Percentiles rank a stretch among this genome's conserved stretches.
phyloP scores from a whole-genome alignment of 805 yeast species.

The Wickerhamomyces rabaulensis region DNA sequence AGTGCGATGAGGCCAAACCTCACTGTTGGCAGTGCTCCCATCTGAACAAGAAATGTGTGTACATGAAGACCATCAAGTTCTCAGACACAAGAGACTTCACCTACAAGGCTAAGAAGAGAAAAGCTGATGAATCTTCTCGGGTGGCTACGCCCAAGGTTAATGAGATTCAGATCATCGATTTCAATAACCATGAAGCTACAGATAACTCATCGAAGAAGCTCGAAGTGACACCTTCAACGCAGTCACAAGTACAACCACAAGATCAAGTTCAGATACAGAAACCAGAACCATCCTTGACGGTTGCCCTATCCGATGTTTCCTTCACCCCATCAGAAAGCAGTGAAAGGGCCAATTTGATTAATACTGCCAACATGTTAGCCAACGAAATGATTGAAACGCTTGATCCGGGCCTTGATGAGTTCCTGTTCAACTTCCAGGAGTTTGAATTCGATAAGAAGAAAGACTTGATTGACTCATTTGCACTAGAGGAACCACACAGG shows the following conservation, averaged over 20 bases:
- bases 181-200: neutral
- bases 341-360: constrained; percentile 14
- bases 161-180: neutral
- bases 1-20: constrained; percentile 23
- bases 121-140: neutral
- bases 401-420: constrained; percentile 15
- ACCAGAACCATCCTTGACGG: neutral
- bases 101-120: constrained; percentile 1
- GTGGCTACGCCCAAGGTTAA: neutral
- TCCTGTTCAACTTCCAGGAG: constrained; percentile 13
- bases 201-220: neutral
- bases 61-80: constrained; percentile 25
- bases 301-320: constrained; percentile 1
- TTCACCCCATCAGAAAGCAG: constrained; percentile 9
- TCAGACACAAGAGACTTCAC: constrained; percentile 15
- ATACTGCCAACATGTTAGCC: constrained; percentile 19
- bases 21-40: constrained; percentile 36
- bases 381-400: constrained; percentile 19
- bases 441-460: constrained; percentile 17
- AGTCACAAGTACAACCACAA: neutral
- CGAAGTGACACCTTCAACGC: neutral
- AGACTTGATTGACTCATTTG: constrained; percentile 17
- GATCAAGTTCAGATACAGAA: neutral
- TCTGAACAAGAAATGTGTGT: constrained; percentile 32
- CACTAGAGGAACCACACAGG: constrained; percentile 19